Evolutionary conservation across 805 yeast species (phyloP), one percentile per base, ranked within the genome.

Genomic region (Myxozyma sirexii): DNA sequence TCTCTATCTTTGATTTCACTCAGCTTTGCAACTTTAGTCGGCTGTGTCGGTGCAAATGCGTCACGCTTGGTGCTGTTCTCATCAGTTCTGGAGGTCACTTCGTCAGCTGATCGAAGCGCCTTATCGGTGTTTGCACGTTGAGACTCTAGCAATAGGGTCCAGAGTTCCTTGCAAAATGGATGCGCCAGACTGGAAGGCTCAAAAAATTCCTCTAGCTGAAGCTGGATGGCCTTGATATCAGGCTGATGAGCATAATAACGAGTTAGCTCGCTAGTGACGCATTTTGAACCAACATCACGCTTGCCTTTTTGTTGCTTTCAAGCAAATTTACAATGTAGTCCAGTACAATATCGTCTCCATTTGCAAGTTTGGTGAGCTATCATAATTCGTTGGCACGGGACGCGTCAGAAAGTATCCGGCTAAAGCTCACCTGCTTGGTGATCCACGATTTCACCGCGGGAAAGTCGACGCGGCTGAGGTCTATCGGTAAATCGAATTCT

Each of bases 321-420:
- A 56, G 45, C 3, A 56, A 33, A 13, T 54, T 42, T 5, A 49
- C 35, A 7, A 50, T 24, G 39, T 56, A 56, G 17, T 56, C 54
- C 7, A 54, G 41, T 5, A 38, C 59, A 3, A 56, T 56, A 26
- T 56, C 59, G 45, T 56, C 59, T 15, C 59, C 59, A 15, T 35
- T 39, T 12, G 50, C 54, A 12, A 49, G 31, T 8, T 56, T 48
- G 4, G 19, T 17, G 19, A 56, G 12, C 59, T 56, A 10, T 31
- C 21, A 12, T 4, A 5, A 35, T 29, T 29, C 6, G 10, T 29
- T 29, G 33, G 33, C 33, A 29, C 10, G 10, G 10, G 10, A 29
- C 33, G 10, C 6, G 33, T 29, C 33, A 29, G 33, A 7, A 10
- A 6, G 10, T 29, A 29, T 10, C 10, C 6, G 10, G 10, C 33